phyloP scores from a whole-genome alignment of 768 basidiomycete genomes.

The Trametes villosa region DNA sequence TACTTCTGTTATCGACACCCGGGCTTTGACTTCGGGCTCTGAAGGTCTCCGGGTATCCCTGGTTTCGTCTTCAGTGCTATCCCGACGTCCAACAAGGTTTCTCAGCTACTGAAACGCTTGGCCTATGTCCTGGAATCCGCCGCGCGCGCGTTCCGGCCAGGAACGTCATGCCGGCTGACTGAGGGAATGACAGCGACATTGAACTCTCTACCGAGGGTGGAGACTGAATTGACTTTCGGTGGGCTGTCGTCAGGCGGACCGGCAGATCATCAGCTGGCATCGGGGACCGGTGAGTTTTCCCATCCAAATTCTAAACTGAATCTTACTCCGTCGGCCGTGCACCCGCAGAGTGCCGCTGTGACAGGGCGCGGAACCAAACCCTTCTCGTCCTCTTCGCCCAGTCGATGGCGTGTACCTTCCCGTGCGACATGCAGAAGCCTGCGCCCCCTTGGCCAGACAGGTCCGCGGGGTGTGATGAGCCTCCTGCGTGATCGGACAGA shows the following conservation, averaged over 20 bases:
- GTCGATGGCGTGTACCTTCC: conserved; percentile 7
- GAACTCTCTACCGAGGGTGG: conserved; percentile 2
- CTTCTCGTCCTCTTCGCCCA: conserved; percentile 13
- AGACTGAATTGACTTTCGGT: neutral
- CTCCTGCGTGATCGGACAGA: conserved; percentile 25
- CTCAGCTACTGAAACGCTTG: neutral
- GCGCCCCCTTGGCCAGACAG: conserved; percentile 10
- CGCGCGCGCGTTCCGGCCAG: conserved; percentile 4
- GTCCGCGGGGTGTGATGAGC: conserved; percentile 19
- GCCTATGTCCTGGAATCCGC: conserved; percentile 3
- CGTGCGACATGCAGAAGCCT: conserved; percentile 1
- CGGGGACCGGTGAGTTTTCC: conserved; percentile 22
- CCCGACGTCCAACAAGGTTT: too few species aligned
- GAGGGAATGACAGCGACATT: conserved; percentile 15
- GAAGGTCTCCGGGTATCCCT: neutral
- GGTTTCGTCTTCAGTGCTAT: neutral
- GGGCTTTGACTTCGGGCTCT: neutral
- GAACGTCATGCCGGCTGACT: conserved; percentile 9
- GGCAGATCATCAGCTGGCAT: conserved; percentile 23
- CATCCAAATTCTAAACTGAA: conserved; percentile 22
- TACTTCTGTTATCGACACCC: neutral
- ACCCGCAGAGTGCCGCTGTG: conserved; percentile 16
- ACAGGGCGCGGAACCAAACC: conserved; percentile 11
- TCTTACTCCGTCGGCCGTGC: conserved; percentile 15
- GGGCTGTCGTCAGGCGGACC: conserved; percentile 24